Evolutionary conservation across 345 rosid genomes (phyloP).

Genomic region (Eucalyptus sp.): DNA sequence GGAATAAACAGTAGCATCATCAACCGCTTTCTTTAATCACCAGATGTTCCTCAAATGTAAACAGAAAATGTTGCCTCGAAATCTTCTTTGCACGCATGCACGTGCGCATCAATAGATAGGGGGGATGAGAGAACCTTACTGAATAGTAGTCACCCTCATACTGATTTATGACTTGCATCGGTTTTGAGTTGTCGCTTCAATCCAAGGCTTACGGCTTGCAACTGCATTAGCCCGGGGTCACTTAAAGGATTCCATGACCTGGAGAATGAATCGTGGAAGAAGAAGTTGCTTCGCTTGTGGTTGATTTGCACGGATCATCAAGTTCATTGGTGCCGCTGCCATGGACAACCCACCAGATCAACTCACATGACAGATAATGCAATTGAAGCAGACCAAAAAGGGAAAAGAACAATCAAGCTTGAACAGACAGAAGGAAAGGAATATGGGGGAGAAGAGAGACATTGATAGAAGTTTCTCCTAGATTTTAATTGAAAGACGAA

Average conservation of each 20-base stretch:
- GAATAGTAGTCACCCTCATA: background rate
- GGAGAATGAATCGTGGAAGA: background rate
- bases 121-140: too few relatives aligned
- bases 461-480: too few relatives aligned
- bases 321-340: background rate
- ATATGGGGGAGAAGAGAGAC: too few relatives aligned
- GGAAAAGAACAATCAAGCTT: background rate
- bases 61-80: background rate
- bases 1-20: background rate
- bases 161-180: background rate
- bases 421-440: too few relatives aligned
- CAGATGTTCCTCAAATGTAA: background rate
- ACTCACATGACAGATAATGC: background rate
- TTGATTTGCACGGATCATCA: background rate
- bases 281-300: background rate
- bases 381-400: background rate
- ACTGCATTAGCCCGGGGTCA: background rate
- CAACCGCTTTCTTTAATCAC: too few relatives aligned
- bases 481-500: too few relatives aligned
- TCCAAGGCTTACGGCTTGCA: background rate
- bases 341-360: background rate
- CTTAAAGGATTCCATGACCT: too few relatives aligned
- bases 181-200: background rate
- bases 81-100: background rate
- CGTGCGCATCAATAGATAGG: background rate